Percentiles rank a stretch among this genome's conserved stretches.
Evolutionary conservation across 441 rosid genomes (phyloP).

Genomic region (Geranium incanum): DNA sequence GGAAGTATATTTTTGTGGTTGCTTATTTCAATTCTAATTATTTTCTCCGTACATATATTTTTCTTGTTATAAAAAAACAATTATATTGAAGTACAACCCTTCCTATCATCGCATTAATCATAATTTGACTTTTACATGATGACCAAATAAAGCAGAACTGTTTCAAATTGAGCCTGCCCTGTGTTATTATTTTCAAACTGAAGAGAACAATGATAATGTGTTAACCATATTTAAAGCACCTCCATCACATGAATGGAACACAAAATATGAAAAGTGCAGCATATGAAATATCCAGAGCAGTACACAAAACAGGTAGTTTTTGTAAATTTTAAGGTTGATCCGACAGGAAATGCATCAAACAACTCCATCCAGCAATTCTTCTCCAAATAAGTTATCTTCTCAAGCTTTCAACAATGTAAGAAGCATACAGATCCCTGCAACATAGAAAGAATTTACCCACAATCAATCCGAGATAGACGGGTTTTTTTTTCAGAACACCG

Average conservation of each 20-base stretch:
- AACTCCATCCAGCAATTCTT: background rate
- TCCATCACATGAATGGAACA: background rate
- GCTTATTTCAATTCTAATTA: too few species aligned
- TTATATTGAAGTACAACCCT: too few species aligned
- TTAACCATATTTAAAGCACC: background rate
- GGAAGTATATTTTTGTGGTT: too few species aligned
- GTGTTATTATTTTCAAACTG: background rate
- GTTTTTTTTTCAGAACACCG: too few species aligned
- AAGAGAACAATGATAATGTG: background rate
- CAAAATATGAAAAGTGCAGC: background rate
- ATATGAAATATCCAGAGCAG: background rate
- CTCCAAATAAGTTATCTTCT: slow-evolving; percentile 43
- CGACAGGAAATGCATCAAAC: background rate
- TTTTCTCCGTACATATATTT: too few species aligned
- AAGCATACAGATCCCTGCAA: slow-evolving; percentile 90
- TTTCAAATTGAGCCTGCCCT: background rate
- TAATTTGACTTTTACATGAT: too few species aligned
- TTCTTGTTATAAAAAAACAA: too few species aligned
- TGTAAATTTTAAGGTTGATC: background rate
- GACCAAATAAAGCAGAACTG: background rate
- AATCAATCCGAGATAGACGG: background rate
- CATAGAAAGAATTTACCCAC: slow-evolving; percentile 2
- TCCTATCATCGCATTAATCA: too few species aligned
- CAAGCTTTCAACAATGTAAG: slow-evolving; percentile 82
- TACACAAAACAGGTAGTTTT: background rate